A percentile compares a stretch with the other conserved stretches of the same genome.
phyloP scores from a whole-genome alignment of 1,139 yeast genomes.

The Diutina siamensis region DNA sequence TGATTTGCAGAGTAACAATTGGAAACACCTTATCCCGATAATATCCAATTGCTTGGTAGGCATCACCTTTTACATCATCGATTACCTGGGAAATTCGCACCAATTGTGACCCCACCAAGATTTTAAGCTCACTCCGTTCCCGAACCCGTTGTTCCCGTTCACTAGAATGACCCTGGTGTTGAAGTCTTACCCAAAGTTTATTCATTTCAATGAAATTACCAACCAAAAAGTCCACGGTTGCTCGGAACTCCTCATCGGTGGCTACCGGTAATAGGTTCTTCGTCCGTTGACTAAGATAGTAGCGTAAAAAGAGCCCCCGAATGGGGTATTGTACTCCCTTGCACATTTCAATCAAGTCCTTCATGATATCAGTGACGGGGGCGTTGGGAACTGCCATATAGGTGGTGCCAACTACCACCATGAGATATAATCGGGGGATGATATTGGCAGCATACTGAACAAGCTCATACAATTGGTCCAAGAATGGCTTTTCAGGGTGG shows the following conservation, averaged over 20 bases:
- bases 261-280: slow-evolving; percentile 53
- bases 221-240: slow-evolving; percentile 62
- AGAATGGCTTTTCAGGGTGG: slow-evolving; percentile 26
- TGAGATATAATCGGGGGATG: slow-evolving; percentile 80
- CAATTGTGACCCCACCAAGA: slow-evolving; percentile 84
- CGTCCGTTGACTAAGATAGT: slow-evolving; percentile 77
- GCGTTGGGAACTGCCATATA: slow-evolving; percentile 72
- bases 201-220: slow-evolving; percentile 94
- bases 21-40: slow-evolving; percentile 67
- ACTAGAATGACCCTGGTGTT: slow-evolving; percentile 88
- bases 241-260: slow-evolving; percentile 39
- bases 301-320: slow-evolving; percentile 78
- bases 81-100: slow-evolving; percentile 83
- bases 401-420: slow-evolving; percentile 92
- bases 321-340: slow-evolving; percentile 97
- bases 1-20: slow-evolving; percentile 73
- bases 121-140: slow-evolving; percentile 83
- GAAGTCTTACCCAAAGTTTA: slow-evolving; percentile 91
- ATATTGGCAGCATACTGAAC: slow-evolving; percentile 95
- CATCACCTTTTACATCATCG: slow-evolving; percentile 37
- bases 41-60: slow-evolving; percentile 25
- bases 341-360: slow-evolving; percentile 97
- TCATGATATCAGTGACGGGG: slow-evolving; percentile 78
- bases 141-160: slow-evolving; percentile 64
- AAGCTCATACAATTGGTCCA: slow-evolving; percentile 84